Evolutionary conservation across 2,329 filamentous ascomycete species (phyloP), one percentile per base, ranked within the genome.

Genomic region (Aulographum hederae): DNA sequence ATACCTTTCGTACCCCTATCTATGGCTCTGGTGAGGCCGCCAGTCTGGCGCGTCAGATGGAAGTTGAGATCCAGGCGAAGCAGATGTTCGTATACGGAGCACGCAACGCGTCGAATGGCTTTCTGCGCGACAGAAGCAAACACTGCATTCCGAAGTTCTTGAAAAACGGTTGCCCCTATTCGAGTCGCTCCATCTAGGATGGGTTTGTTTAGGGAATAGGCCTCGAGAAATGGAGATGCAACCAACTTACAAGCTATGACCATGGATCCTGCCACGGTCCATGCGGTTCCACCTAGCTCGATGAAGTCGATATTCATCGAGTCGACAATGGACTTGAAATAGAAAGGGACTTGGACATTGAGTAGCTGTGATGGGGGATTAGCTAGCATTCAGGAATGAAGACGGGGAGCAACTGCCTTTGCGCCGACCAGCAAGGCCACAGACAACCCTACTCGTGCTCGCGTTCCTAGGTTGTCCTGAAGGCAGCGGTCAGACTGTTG

Each of bases 1-100:
- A 98, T 98, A 39, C 89, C 91, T 57, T 98, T 98, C 14, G 89
- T 98, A 47, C 89, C 89, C 39, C 91, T 73, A 49, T 98, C 91
- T 39, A 98, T 89, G 16, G 91, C 89, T 41, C 89, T 67, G 2
- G 86, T 95, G 40, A 98, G 57, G 2, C 89, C 89, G 39, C 89
- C 89, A 1, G 89, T 98, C 58, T 98, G 89, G 44, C 91, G 81
- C 14, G 78, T 76, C 6, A 98, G 67, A 51, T 98, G 89, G 54
- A 98, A 98, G 53, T 78, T 84, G 30, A 95, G 66, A 49, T 98
- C 89, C 15, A 98, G 67, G 33, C 73, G 75, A 18, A 98, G 61
- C 30, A 98, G 50, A 53, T 98, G 91, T 38, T 81, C 72, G 45
- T 95, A 95, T 2, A 98, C 86, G 53, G 89, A 89, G 45, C 78